These are phyloP conservation scores for Chaetoscypha palmicola DNA, from an alignment of 2,329 filamentous ascomycete species.

Conservation along the genomic window DNA sequence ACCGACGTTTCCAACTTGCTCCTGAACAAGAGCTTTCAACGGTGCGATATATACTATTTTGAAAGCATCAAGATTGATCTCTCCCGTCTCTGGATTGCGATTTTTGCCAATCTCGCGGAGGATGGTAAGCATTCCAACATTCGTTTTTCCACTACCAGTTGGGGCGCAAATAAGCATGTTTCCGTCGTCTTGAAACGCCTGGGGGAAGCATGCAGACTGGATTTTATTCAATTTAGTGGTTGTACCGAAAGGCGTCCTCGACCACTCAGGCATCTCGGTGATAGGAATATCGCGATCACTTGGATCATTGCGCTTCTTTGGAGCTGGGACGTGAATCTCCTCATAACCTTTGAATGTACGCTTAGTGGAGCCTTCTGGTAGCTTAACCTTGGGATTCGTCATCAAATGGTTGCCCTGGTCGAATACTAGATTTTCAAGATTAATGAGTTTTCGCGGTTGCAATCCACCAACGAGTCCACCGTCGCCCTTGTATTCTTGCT, in stretches of 20 bases:
- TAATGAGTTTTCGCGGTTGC: conserved; percentile 80
- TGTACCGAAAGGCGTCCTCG: conserved; percentile 74
- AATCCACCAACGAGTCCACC: conserved; percentile 72
- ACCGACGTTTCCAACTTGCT: conserved; percentile 97
- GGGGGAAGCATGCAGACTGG: conserved; percentile 86
- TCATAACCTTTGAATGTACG: conserved; percentile 96
- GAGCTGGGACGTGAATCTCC: conserved; percentile 92
- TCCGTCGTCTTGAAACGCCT: conserved; percentile 86
- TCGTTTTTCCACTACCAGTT: conserved; percentile 96
- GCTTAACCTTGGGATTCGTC: conserved; percentile 94
- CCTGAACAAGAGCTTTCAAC: conserved; percentile 89
- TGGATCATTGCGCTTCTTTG: conserved; percentile 77
- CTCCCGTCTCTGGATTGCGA: conserved; percentile 78
- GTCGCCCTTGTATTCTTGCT: conserved; percentile 49
- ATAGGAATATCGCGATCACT: conserved; percentile 77
- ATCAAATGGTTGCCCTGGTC: conserved; percentile 98
- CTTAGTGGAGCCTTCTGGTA: conserved; percentile 93
- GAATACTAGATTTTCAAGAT: conserved; percentile 92
- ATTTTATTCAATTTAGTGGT: conserved; percentile 89
- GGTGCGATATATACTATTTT: conserved; percentile 98
- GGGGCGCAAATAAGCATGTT: conserved; percentile 98
- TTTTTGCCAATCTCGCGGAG: conserved; percentile 96
- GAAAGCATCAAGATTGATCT: conserved; percentile 92
- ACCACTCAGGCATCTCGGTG: conserved; percentile 87
- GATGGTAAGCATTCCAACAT: conserved; percentile 96